Evolutionary conservation across 306 rosid species (phyloP).

Genomic region (Hippophae gyantsensis): DNA sequence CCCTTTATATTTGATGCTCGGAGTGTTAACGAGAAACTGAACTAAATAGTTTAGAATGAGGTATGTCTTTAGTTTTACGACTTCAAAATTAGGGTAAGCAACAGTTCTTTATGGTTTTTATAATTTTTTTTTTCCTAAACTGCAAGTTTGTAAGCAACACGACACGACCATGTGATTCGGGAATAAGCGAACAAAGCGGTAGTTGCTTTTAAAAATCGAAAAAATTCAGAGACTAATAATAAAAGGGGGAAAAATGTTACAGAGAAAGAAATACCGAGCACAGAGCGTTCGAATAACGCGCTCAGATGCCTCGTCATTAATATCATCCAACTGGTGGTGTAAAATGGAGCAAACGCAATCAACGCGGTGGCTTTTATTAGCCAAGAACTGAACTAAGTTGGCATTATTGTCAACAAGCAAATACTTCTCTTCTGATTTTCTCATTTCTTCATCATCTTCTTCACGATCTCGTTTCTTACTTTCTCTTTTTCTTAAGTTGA

Average conservation of each 20-base stretch:
- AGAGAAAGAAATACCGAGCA: not conserved
- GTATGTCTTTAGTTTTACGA: too few species aligned
- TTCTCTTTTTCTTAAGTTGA: not conserved
- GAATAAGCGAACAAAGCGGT: conserved; percentile 6
- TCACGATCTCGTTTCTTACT: not conserved
- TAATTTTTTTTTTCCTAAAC: not conserved
- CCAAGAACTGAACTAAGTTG: not conserved
- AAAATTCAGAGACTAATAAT: not conserved
- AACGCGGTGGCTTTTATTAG: not conserved
- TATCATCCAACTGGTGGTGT: not conserved
- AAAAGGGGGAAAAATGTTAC: not conserved
- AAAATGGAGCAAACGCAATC: conserved; percentile 1
- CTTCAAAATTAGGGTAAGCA: too few species aligned
- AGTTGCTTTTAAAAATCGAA: conserved; percentile 13
- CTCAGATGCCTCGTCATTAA: conserved; percentile 6
- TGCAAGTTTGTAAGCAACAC: not conserved
- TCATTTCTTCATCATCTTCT: not conserved
- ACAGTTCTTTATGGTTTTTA: not conserved
- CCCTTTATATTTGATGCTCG: too few species aligned
- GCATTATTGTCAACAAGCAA: not conserved
- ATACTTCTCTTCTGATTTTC: not conserved
- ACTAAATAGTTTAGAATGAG: too few species aligned
- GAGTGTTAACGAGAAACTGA: too few species aligned
- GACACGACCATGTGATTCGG: conserved; percentile 23
- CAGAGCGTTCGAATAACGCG: conserved; percentile 40